A percentile compares a stretch with the other conserved stretches of the same genome.
phyloP scores from a whole-genome alignment of 2,329 filamentous ascomycete species.

The Metarhizium brunneum region DNA sequence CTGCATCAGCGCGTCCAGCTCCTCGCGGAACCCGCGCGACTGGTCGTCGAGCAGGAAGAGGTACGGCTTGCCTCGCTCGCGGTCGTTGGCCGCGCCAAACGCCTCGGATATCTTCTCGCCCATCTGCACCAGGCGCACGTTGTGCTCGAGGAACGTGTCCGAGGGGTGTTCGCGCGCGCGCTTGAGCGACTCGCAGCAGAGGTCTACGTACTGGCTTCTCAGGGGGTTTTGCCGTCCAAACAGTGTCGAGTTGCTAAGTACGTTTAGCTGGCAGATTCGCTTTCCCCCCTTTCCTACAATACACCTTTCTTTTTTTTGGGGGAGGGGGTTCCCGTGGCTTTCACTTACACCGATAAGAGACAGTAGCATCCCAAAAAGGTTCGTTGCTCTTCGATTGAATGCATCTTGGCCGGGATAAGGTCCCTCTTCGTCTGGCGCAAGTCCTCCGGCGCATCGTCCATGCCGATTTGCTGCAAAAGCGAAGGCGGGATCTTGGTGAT shows the following conservation, averaged over 20 bases:
- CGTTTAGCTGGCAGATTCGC: not conserved
- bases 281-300: too few species aligned
- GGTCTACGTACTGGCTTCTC: constrained; percentile 6
- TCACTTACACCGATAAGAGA: constrained; percentile 27
- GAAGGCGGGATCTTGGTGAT: constrained; percentile 16
- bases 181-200: too few species aligned
- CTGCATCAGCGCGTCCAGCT: constrained; percentile 23
- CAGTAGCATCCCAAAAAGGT: constrained; percentile 30
- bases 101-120: constrained; percentile 24
- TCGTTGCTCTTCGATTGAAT: constrained; percentile 28
- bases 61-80: constrained; percentile 17
- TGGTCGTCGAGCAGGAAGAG: constrained; percentile 23
- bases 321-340: too few species aligned
- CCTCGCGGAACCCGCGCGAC: constrained; percentile 20
- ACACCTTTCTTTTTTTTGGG: too few species aligned
- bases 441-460: constrained; percentile 5
- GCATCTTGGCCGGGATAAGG: constrained; percentile 12
- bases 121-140: constrained; percentile 25
- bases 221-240: constrained; percentile 25
- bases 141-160: constrained; percentile 16
- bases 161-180: too few species aligned
- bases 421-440: constrained; percentile 10
- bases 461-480: constrained; percentile 6
- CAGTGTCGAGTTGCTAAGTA: constrained; percentile 25
- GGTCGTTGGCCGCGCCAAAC: constrained; percentile 21